Evolutionary conservation across 2,329 filamentous ascomycete species (phyloP).

Genomic region (Huntiella moniliformis): DNA sequence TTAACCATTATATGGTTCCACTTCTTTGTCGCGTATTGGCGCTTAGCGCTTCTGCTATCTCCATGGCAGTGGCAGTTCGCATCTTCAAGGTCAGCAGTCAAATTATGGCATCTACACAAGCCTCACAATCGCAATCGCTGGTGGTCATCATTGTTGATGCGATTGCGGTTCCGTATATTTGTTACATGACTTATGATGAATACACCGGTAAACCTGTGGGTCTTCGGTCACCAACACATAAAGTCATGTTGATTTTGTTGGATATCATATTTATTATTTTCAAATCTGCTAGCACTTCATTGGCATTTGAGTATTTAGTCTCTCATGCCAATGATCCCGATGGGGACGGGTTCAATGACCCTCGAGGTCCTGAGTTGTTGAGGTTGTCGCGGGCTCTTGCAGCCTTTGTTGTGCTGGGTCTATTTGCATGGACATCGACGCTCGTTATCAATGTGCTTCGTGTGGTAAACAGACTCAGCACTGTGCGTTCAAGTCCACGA

Average conservation of each 20-base stretch:
- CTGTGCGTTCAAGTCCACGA: constrained; percentile 16
- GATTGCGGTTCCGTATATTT: constrained; percentile 72
- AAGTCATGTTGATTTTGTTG: constrained; percentile 74
- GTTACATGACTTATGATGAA: constrained; percentile 92
- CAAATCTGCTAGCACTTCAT: constrained; percentile 76
- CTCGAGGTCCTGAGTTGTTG: constrained; percentile 7
- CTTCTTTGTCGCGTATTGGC: constrained; percentile 67
- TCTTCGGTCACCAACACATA: constrained; percentile 62
- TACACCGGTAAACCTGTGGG: constrained; percentile 88
- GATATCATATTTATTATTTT: constrained; percentile 97
- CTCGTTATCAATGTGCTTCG: constrained; percentile 74
- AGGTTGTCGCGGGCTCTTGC: constrained; percentile 46
- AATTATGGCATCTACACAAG: constrained; percentile 17
- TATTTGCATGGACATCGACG: constrained; percentile 78
- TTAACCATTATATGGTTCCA: constrained; percentile 72
- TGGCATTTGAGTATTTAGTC: constrained; percentile 74
- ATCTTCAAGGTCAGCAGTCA: constrained; percentile 42
- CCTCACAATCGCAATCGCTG: constrained; percentile 56
- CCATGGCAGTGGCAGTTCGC: constrained; percentile 57
- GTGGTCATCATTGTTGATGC: constrained; percentile 83
- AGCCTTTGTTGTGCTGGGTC: constrained; percentile 58
- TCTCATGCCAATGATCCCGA: constrained; percentile 28
- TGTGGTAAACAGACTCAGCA: constrained; percentile 39
- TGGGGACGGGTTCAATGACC: constrained; percentile 6
- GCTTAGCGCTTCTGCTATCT: constrained; percentile 63